Evolutionary conservation across 306 rosid genomes (phyloP), one percentile per base, ranked within the genome.

Genomic region (Trifolium subterraneum): DNA sequence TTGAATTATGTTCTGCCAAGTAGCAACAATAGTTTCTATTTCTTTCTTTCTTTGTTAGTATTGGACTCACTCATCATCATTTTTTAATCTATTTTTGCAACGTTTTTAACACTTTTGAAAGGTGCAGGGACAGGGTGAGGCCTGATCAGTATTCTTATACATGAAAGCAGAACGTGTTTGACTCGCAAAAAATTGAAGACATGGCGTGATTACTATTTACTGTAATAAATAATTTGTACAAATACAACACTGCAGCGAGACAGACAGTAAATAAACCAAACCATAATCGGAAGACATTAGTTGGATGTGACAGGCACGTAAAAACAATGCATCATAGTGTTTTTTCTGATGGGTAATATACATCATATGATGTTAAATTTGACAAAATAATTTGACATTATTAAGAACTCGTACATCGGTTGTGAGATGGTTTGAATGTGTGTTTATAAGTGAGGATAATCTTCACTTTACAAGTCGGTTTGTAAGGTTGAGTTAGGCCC

Each of bases 241-340:
- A 19, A 23, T 12, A 51, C 12, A 51, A 51, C 58, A 18, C 29
- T 52, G 60, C 14, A 52, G 14, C 29, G 5, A 19, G 29, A 52
- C 60, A 52, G 60, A 52, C 60, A 52, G 60, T 52, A 52, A 52
- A 52, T 51, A 51, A 52, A 52, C 29, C 29, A 22, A 22, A 22
- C 23, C 60, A 52, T 19, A 52, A 52, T 52, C 29, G 23, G 25
- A 52, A 52, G 12, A 7, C 60, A 52, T 52, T 29, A 52, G 60
- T 2, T 52, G 60, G 29, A 12, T 52, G 29, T 19, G 60, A 52
- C 60, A 19, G 13, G 59, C 59, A 52, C 14, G 14, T 52, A n/a
- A n/a, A 52, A 52, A 52, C 14, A 52, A 10, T 19, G 9, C 13
- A 52, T 51, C 13, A 19, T 52, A 52, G 11, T 18, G 18, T 51